Evolutionary conservation across 192 early-diverging fungal species (phyloP).

Genomic region (Coemansia brasiliensis): DNA sequence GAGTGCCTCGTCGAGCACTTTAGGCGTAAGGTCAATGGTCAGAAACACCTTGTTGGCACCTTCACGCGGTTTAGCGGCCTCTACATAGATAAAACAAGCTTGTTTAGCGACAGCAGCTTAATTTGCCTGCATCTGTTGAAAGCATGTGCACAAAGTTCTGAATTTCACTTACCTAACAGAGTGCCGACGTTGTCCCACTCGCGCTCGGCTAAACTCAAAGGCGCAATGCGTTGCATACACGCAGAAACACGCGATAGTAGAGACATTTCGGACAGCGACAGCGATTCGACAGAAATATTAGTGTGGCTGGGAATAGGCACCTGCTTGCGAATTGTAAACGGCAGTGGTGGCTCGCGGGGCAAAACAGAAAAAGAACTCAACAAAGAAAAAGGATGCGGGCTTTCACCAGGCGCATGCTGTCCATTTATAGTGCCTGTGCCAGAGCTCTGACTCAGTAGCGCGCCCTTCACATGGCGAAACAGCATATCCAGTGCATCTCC

Average conservation of each 20-base stretch:
- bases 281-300: conserved; percentile 12
- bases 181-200: conserved; percentile 96
- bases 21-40: conserved; percentile 87
- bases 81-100: conserved; percentile 34
- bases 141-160: too few relatives aligned
- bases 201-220: conserved; percentile 73
- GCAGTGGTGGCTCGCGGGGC: conserved; percentile 12
- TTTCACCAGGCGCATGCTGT: not conserved
- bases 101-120: not conserved
- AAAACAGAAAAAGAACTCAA: conserved; percentile 4
- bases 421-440: not conserved
- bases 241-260: conserved; percentile 48
- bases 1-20: conserved; percentile 74
- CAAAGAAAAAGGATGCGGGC: not conserved
- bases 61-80: conserved; percentile 79
- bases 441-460: not conserved
- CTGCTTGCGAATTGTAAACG: conserved; percentile 45
- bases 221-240: conserved; percentile 82
- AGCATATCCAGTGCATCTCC: not conserved
- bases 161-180: conserved; percentile 52
- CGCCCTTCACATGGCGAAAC: conserved; percentile 9
- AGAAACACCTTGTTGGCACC: conserved; percentile 76
- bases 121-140: conserved; percentile 1
- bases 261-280: conserved; percentile 29
- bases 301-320: conserved; percentile 11